Percentiles rank a stretch among this genome's conserved stretches.
phyloP scores from a whole-genome alignment of 441 rosid species.

The Hura crepitans region DNA sequence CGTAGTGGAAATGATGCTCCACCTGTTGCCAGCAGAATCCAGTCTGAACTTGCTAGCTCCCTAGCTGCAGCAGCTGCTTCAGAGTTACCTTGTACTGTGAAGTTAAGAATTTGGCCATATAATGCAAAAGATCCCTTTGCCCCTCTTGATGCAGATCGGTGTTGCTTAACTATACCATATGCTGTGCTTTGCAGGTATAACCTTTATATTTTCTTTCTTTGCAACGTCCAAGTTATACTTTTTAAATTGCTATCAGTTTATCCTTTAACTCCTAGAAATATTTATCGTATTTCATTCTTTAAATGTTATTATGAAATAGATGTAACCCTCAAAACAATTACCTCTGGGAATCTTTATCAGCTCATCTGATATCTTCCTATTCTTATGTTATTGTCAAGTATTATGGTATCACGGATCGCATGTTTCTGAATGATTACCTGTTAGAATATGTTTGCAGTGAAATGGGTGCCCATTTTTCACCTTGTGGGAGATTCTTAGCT shows the following conservation, averaged over 20 bases:
- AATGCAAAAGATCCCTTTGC: slow-evolving; percentile 54
- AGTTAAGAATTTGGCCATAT: slow-evolving; percentile 67
- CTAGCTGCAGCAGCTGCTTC: slow-evolving; percentile 51
- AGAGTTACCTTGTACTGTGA: slow-evolving; percentile 80
- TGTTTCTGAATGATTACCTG: background rate
- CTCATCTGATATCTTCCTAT: background rate
- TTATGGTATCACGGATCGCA: background rate
- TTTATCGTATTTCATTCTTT: no score
- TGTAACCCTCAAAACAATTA: background rate
- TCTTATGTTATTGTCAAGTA: background rate
- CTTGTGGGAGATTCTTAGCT: slow-evolving; percentile 83
- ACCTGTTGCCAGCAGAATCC: slow-evolving; percentile 49
- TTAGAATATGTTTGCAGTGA: slow-evolving; percentile 49
- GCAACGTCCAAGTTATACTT: background rate
- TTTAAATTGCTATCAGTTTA: background rate
- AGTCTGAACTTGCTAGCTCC: slow-evolving; percentile 63
- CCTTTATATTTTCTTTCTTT: slow-evolving; percentile 3
- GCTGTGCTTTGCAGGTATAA: slow-evolving; percentile 81
- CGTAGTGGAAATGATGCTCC: slow-evolving; percentile 40
- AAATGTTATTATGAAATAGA: no score
- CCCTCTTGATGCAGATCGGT: slow-evolving; percentile 42
- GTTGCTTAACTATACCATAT: slow-evolving; percentile 63
- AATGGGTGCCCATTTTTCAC: slow-evolving; percentile 95
- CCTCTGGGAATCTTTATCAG: background rate
- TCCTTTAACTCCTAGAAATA: background rate